These are phyloP conservation scores for Iris pallida DNA, from an alignment of 116 monocot species.

Conservation along the genomic window DNA sequence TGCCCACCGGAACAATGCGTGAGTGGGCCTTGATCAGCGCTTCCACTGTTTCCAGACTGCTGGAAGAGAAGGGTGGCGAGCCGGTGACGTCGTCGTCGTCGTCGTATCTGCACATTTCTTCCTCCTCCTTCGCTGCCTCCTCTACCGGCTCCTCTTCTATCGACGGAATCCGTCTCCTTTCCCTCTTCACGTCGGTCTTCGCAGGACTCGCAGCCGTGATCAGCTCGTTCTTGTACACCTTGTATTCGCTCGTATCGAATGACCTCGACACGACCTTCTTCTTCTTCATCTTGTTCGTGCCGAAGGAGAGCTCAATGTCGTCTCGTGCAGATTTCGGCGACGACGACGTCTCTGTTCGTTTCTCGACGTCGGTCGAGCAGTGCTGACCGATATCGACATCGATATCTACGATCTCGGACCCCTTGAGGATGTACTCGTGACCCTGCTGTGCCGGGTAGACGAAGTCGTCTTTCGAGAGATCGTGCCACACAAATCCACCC, in stretches of 20 bases:
- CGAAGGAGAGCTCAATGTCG: conserved; percentile 1
- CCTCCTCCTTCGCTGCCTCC: not conserved
- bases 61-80: conserved; percentile 9
- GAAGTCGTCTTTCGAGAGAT: conserved; percentile 53
- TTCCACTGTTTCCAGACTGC: conserved; percentile 41
- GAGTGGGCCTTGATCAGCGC: conserved; percentile 45
- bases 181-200: conserved; percentile 32
- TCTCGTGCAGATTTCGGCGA: not conserved
- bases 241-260: conserved; percentile 23
- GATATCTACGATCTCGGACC: conserved; percentile 46
- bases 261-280: conserved; percentile 10
- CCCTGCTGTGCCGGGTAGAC: conserved; percentile 43
- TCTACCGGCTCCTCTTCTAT: no score
- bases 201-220: conserved; percentile 38
- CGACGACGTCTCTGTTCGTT: no score
- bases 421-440: conserved; percentile 70
- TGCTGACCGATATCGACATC: no score
- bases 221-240: conserved; percentile 13
- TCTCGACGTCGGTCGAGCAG: conserved; percentile 3
- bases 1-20: conserved; percentile 17
- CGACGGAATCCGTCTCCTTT: not conserved
- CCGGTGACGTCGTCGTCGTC: conserved; percentile 8
- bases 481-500: conserved; percentile 78
- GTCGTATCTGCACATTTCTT: not conserved
- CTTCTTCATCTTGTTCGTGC: no score